Percentiles rank a stretch among this genome's conserved stretches.
Evolutionary conservation across 1,139 yeast genomes (phyloP).

Genomic region (Tardiomyces blankii): DNA sequence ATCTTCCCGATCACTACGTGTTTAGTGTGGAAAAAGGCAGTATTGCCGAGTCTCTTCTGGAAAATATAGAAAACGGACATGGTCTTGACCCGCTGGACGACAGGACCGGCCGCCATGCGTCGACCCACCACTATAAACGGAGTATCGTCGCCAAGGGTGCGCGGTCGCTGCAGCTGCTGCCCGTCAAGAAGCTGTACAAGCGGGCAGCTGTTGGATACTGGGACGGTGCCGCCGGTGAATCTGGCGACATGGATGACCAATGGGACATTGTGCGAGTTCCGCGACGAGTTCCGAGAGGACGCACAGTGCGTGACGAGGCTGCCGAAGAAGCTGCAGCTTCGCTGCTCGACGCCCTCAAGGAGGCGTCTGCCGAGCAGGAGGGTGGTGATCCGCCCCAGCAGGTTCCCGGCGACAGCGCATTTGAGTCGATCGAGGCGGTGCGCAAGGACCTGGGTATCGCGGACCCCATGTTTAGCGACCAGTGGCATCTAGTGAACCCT

Average conservation of each 20-base stretch:
- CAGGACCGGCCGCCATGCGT: conserved; percentile 1
- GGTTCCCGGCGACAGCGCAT: not conserved
- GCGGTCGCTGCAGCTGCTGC: conserved; percentile 13
- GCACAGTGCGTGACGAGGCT: too few relatives aligned
- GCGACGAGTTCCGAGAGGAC: not conserved
- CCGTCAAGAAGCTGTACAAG: conserved; percentile 12
- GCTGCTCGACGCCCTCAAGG: not conserved
- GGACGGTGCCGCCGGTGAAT: not conserved
- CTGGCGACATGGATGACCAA: not conserved
- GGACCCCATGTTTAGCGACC: conserved; percentile 72
- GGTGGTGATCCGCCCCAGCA: conserved; percentile 1
- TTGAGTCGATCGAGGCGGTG: conserved; percentile 3
- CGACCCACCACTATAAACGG: conserved; percentile 5
- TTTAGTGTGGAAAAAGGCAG: conserved; percentile 19
- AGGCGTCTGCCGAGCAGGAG: too few relatives aligned
- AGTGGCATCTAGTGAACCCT: conserved; percentile 85
- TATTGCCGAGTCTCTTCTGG: conserved; percentile 7
- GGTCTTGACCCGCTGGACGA: conserved; percentile 3
- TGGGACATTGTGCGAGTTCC: not conserved
- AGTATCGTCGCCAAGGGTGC: conserved; percentile 9
- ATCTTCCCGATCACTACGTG: conserved; percentile 22
- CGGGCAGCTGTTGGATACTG: conserved; percentile 8
- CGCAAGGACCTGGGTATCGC: conserved; percentile 46
- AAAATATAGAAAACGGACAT: conserved; percentile 8
- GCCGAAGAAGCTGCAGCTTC: too few relatives aligned